Conservation (phyloP, 1,284 basidiomycete species). For the Malassezia slooffiae region DNA sequence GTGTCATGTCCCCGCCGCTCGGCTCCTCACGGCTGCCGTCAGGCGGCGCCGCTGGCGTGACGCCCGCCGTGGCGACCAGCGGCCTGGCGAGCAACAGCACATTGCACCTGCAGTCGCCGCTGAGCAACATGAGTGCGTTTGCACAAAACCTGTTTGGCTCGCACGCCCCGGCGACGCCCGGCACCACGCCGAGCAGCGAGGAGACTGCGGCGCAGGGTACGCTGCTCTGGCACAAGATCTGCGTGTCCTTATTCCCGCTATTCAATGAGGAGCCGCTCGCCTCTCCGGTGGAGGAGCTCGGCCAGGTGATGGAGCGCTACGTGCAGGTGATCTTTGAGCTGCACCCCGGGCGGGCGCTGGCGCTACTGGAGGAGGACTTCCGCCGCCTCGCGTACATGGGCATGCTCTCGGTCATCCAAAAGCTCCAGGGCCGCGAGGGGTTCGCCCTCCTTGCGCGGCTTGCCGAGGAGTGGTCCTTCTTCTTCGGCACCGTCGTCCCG, state of each 20-base stretch:
- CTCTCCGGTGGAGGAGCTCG: conserved; percentile 81
- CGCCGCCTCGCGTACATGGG: conserved; percentile 71
- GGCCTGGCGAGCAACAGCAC: no score
- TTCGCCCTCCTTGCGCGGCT: conserved; percentile 63
- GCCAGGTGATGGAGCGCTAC: conserved; percentile 59
- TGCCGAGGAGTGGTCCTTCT: conserved; percentile 83
- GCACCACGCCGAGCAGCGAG: no score
- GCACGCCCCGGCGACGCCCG: no score
- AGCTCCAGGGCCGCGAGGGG: conserved; percentile 55
- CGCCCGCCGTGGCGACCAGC: no score
- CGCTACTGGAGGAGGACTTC: conserved; percentile 63
- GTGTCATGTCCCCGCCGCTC: no score
- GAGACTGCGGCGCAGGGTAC: no score
- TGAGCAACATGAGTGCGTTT: conserved; percentile 14
- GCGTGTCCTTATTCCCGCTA: conserved; percentile 73
- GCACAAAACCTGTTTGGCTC: conserved; percentile 12
- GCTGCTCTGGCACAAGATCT: conserved; percentile 60
- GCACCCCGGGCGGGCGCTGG: conserved; percentile 48
- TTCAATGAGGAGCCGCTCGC: conserved; percentile 85
- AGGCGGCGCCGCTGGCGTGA: no score
- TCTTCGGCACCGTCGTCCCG: conserved; percentile 82
- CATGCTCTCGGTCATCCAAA: conserved; percentile 81
- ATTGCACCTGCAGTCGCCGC: neutral
- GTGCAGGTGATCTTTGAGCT: conserved; percentile 53
- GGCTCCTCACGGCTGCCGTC: no score